These are phyloP conservation scores for Porogramme epimiltina DNA, from an alignment of 1,284 basidiomycete genomes.

Conservation along the genomic window DNA sequence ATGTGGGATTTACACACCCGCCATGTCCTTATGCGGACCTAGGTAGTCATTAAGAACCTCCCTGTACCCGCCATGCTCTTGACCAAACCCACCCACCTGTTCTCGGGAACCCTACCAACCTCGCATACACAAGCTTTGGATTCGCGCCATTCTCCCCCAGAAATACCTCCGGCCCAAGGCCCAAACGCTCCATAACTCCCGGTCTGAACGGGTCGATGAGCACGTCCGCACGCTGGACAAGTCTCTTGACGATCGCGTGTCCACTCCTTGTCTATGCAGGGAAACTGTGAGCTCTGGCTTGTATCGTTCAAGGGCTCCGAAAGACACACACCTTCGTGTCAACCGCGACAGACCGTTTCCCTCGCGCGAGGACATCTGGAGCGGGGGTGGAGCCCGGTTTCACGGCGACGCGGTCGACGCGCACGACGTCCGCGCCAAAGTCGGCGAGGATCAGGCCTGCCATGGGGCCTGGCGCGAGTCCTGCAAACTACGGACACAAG, in stretches of 20 bases:
- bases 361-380: conserved; percentile 62
- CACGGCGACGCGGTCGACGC: conserved; percentile 63
- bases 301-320: not conserved
- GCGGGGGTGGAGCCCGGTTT: conserved; percentile 19
- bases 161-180: conserved; percentile 77
- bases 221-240: conserved; percentile 73
- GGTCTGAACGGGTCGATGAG: conserved; percentile 85
- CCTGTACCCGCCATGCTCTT: not conserved
- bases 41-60: not conserved
- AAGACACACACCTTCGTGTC: conserved; percentile 49
- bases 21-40: conserved; percentile 72
- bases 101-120: conserved; percentile 68
- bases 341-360: conserved; percentile 74
- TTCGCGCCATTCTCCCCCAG: conserved; percentile 60
- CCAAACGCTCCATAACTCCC: conserved; percentile 79
- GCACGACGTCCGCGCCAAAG: conserved; percentile 78
- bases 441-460: conserved; percentile 82
- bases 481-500: conserved; percentile 63
- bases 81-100: conserved; percentile 43
- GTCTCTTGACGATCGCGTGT: conserved; percentile 53
- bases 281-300: not conserved
- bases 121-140: conserved; percentile 61
- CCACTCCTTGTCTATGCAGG: conserved; percentile 52
- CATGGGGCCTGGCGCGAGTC: conserved; percentile 83
- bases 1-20: conserved; percentile 50